Base-by-base conservation (phyloP, 2,329 filamentous ascomycete species). In the Trichoderma simmonsii region DNA sequence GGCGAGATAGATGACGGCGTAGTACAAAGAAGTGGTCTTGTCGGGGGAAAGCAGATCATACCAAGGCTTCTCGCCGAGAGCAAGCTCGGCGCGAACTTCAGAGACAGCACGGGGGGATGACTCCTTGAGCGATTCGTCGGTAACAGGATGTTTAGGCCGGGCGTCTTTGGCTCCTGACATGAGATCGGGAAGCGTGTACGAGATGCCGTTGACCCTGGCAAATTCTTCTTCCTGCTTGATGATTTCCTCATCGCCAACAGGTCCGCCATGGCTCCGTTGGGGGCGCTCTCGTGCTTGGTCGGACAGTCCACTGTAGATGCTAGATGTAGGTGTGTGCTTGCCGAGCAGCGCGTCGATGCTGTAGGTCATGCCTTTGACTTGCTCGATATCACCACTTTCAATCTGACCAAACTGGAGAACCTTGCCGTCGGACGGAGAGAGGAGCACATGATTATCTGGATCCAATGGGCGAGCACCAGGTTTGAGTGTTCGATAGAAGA, bases 301-400 rank as follows among this genome's bases (percentile, higher is more conserved):
- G 2, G 77, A 77, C 2, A 75, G 77, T 28, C 75, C 76, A 70
- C 82, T 80, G 71, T 87, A 79, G 77, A 91, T 81, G 82, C 88
- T 89, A 21, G 87, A 81, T 6, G 86, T 79, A 48, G 88, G 88
- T 6, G 86, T 88, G 73, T 86, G 85, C 75, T 88, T 90, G 66
- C 96, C 96, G 2, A 99, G 87, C 2, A 99, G 87, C 8, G 96
- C 95, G 80, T 99, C 96, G 70, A 99, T 88, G 75, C 92, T 97
- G 83, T 99, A 99, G 1, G 96, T 99, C 87, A 99, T 96, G 73
- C 96, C 96, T 83, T 99, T 99, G 75, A 99, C 95, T 83, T 99
- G 96, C 81, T 99, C 96, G 57, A 99, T 97, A 78, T 98, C 94
- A 62, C 95, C 95, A 77, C 95, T 90, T 78, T 97, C 92, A 71